Conservation (phyloP, 2,329 filamentous ascomycete species). For the Monilinia aucupariae region DNA sequence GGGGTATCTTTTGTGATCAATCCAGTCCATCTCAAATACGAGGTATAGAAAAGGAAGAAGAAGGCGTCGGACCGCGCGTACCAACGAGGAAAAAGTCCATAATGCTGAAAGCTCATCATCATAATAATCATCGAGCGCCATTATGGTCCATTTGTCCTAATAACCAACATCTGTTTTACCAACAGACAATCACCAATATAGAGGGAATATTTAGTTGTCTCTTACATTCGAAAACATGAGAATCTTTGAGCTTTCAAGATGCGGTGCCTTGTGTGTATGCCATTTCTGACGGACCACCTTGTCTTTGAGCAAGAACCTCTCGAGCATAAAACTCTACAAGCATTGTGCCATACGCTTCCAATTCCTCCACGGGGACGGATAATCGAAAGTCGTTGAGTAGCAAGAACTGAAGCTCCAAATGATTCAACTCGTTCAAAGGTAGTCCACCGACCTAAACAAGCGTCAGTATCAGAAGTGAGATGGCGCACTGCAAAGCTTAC, state of each 20-base stretch:
- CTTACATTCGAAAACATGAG: slow-evolving; percentile 8
- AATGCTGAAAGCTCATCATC: slow-evolving; percentile 2
- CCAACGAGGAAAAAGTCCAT: slow-evolving; percentile 7
- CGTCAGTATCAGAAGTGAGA: not conserved
- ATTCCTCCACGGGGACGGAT: slow-evolving; percentile 85
- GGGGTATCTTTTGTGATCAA: slow-evolving; percentile 15
- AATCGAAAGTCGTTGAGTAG: slow-evolving; percentile 94
- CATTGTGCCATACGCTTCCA: slow-evolving; percentile 98
- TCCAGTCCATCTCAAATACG: slow-evolving; percentile 8
- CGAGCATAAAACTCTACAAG: slow-evolving; percentile 95
- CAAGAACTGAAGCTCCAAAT: slow-evolving; percentile 92
- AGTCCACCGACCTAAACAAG: slow-evolving; percentile 76
- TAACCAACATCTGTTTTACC: not conserved
- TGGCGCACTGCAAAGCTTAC: slow-evolving; percentile 45
- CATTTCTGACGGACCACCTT: slow-evolving; percentile 26
- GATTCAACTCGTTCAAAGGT: slow-evolving; percentile 86
- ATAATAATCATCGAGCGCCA: not conserved
- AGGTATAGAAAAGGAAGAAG: slow-evolving; percentile 8
- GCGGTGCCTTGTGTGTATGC: slow-evolving; percentile 26
- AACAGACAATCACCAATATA: slow-evolving; percentile 3
- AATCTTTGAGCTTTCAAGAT: slow-evolving; percentile 7
- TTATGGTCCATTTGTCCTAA: not conserved
- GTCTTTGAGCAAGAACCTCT: slow-evolving; percentile 67
- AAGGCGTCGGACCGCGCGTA: not conserved
- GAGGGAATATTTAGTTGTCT: not conserved